Evolutionary conservation across 345 rosid species (phyloP), one percentile per base, ranked within the genome.

Genomic region (Lepidium didymum): DNA sequence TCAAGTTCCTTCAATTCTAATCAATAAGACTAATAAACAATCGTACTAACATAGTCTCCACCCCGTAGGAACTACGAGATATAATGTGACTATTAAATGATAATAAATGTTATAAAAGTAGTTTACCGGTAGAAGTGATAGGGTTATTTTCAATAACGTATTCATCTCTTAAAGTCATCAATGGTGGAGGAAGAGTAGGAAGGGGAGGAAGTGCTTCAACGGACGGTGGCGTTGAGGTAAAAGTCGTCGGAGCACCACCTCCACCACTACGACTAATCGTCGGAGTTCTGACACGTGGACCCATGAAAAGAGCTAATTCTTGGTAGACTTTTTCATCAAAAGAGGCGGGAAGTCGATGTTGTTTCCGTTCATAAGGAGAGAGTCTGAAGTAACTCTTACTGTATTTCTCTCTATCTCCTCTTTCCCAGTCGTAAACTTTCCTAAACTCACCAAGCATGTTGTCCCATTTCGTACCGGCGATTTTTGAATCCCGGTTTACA

Each of bases 381-480:
- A 94, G 88, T 55, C 99, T 83, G 66, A 94, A 94, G 67, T 94
- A 94, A 81, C 97, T 94, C 82, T 91, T 94, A 7, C 96, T 97
- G 11, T 45, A 61, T 16, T 78, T 89, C 21, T 89, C 96, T 46
- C 82, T 77, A 38, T 86, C 96, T 5, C 84, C 85, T 0, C 92
- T 86, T 58, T 94, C 99, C 99, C 99, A 94, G 45, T 94, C 99
- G 63, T 84, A 81, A 3, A 94, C 99, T 66, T 91, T 94, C 68
- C 97, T 80, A 40, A 91, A 94, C 78, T 94, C 99, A 10, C 99
- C 99, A 66, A 94, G 77, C 99, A 94, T 94, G 70, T 94, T 94
- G 75, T 94, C 99, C 99, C 99, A 94, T 66, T 94, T 94, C 8
- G 99, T 94, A 29, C 97, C 96, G 8, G 99, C 95, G 3, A 96